Conservation (phyloP, 306 rosid species). For the Acmispon strigosus region DNA sequence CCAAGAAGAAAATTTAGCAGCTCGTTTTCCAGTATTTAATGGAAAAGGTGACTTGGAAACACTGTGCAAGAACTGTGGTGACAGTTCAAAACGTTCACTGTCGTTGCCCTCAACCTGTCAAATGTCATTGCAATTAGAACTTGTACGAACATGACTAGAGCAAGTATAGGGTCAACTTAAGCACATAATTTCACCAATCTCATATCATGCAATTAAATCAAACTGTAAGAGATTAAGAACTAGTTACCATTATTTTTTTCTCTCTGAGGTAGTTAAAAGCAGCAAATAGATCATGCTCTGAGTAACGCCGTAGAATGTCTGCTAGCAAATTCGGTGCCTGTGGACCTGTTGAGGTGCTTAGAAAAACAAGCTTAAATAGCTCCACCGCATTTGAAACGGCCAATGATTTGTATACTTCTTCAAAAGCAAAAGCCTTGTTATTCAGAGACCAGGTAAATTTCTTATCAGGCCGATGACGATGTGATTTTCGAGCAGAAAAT, state of each 20-base stretch:
- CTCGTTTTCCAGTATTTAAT: slow-evolving; percentile 58
- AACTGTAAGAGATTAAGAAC: slow-evolving; percentile 7
- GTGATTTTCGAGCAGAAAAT: slow-evolving; percentile 36
- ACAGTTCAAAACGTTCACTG: slow-evolving; percentile 64
- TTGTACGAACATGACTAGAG: slow-evolving; percentile 4
- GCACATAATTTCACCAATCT: slow-evolving; percentile 4
- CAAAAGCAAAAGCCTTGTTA: slow-evolving; percentile 40
- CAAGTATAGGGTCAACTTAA: neutral
- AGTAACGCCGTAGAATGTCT: slow-evolving; percentile 74
- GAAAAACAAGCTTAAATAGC: slow-evolving; percentile 91
- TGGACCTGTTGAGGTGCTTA: slow-evolving; percentile 64
- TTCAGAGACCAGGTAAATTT: slow-evolving; percentile 50
- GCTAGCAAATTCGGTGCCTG: slow-evolving; percentile 68
- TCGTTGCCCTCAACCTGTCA: slow-evolving; percentile 74
- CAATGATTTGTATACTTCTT: slow-evolving; percentile 67
- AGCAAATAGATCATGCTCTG: slow-evolving; percentile 88
- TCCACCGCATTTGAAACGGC: slow-evolving; percentile 93
- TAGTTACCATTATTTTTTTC: slow-evolving; percentile 67
- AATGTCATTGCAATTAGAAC: slow-evolving; percentile 19
- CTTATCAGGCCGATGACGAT: slow-evolving; percentile 44
- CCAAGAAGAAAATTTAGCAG: slow-evolving; percentile 57
- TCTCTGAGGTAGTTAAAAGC: slow-evolving; percentile 94
- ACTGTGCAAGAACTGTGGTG: slow-evolving; percentile 67
- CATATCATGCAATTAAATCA: neutral
- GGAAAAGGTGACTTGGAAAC: slow-evolving; percentile 84